Percentiles rank a stretch among this genome's conserved stretches.
Conservation (phyloP, 2,329 filamentous ascomycete species). For the Aureobasidium leucospermi region DNA sequence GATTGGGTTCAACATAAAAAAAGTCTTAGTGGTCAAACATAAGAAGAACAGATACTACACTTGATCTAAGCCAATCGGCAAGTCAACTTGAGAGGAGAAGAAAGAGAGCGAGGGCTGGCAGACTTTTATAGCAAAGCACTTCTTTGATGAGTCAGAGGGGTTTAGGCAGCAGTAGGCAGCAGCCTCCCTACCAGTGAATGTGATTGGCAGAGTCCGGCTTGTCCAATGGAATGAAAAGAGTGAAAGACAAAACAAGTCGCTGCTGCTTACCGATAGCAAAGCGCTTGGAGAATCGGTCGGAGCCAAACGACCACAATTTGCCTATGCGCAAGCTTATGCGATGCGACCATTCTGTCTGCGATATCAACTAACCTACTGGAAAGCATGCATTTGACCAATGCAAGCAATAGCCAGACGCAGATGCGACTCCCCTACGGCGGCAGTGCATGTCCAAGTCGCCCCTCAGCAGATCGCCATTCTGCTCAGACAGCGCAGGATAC, state of each 20-base stretch:
- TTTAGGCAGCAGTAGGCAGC: background rate
- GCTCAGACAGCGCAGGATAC: background rate
- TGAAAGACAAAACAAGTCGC: background rate
- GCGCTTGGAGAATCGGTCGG: background rate
- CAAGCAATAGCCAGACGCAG: background rate
- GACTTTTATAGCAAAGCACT: background rate
- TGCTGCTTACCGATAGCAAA: background rate
- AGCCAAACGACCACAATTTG: background rate
- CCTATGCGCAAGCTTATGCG: background rate
- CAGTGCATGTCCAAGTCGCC: background rate
- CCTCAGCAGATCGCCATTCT: background rate
- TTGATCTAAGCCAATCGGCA: background rate
- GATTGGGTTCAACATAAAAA: constrained; percentile 1
- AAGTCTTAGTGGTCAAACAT: constrained; percentile 5
- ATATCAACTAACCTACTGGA: background rate
- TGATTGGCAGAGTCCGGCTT: too few species aligned
- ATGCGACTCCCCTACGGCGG: background rate
- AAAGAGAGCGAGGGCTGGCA: background rate
- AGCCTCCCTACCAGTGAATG: background rate
- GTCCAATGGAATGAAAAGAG: background rate
- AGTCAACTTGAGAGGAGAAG: background rate
- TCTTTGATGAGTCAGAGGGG: background rate
- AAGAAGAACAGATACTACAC: constrained; percentile 10
- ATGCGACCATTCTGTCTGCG: background rate
- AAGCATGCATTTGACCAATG: background rate